These are phyloP conservation scores for Ophiostoma tasmaniense DNA, from an alignment of 2,329 filamentous ascomycete genomes.

Conservation along the genomic window DNA sequence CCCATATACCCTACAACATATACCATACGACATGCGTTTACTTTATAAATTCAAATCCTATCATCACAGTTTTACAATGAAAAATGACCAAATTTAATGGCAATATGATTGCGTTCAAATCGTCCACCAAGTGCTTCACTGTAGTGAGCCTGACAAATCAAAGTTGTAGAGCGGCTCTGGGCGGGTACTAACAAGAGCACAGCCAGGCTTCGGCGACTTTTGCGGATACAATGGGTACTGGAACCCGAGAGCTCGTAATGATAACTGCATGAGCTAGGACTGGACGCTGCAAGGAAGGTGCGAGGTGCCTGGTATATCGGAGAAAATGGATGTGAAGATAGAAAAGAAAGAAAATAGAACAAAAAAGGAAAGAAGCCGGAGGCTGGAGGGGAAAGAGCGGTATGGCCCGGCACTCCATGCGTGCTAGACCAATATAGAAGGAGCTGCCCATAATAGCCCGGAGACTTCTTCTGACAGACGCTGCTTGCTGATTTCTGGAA, in stretches of 20 bases:
- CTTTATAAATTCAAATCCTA: background rate
- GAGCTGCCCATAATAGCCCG: background rate
- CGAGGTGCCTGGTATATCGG: background rate
- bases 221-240: background rate
- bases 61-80: background rate
- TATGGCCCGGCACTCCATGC: background rate
- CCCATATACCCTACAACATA: slow-evolving; percentile 6
- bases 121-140: too few species aligned
- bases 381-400: background rate
- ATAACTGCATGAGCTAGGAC: background rate
- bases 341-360: background rate
- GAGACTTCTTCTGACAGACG: background rate
- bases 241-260: too few species aligned
- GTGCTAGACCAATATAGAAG: background rate
- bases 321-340: too few species aligned
- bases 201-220: background rate
- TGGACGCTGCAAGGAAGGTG: background rate
- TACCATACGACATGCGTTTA: background rate
- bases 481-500: background rate
- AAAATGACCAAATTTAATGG: background rate
- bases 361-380: background rate
- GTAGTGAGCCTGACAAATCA: background rate
- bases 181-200: background rate
- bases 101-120: too few species aligned
- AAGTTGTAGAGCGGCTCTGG: background rate